These are phyloP conservation scores for Grosmannia penicillata DNA, from an alignment of 2,329 filamentous ascomycete species.

Conservation along the genomic window DNA sequence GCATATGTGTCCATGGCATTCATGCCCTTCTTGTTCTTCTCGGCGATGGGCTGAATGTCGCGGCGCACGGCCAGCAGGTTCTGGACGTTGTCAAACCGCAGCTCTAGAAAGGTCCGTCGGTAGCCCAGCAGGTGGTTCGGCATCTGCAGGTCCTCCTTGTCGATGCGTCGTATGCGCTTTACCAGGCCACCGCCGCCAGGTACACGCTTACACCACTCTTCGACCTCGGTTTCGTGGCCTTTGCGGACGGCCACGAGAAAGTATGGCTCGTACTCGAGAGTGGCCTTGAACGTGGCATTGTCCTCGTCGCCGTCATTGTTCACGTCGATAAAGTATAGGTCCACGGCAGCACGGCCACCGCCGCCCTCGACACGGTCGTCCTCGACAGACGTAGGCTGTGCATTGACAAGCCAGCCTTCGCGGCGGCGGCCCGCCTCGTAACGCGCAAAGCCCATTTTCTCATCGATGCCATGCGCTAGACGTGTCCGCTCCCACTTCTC, in stretches of 20 bases:
- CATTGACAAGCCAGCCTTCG: slow-evolving; percentile 86
- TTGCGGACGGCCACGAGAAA: slow-evolving; percentile 84
- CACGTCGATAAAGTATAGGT: slow-evolving; percentile 93
- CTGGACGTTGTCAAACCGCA: slow-evolving; percentile 74
- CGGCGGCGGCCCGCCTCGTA: slow-evolving; percentile 76
- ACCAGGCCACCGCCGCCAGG: slow-evolving; percentile 64
- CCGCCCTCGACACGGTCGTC: slow-evolving; percentile 75
- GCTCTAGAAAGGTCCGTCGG: slow-evolving; percentile 70
- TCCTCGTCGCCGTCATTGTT: slow-evolving; percentile 90
- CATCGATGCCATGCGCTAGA: slow-evolving; percentile 80
- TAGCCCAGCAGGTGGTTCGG: slow-evolving; percentile 94
- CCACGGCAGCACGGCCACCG: slow-evolving; percentile 75
- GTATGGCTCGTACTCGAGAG: slow-evolving; percentile 91
- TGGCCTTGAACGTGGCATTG: slow-evolving; percentile 84
- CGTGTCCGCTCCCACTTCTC: slow-evolving; percentile 80
- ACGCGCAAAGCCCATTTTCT: slow-evolving; percentile 82
- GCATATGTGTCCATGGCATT: slow-evolving; percentile 97
- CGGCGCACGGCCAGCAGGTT: slow-evolving; percentile 76
- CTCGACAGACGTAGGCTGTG: slow-evolving; percentile 78
- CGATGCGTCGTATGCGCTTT: slow-evolving; percentile 60
- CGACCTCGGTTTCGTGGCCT: slow-evolving; percentile 80
- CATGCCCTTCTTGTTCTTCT: slow-evolving; percentile 93
- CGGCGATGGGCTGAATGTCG: slow-evolving; percentile 76
- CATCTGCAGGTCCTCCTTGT: slow-evolving; percentile 89
- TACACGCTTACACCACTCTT: slow-evolving; percentile 81